Percentiles rank a stretch among this genome's conserved stretches.
These are phyloP conservation scores for Thoreauomyces humboldtii DNA, from an alignment of 192 early-diverging fungal genomes.

Conservation along the genomic window DNA sequence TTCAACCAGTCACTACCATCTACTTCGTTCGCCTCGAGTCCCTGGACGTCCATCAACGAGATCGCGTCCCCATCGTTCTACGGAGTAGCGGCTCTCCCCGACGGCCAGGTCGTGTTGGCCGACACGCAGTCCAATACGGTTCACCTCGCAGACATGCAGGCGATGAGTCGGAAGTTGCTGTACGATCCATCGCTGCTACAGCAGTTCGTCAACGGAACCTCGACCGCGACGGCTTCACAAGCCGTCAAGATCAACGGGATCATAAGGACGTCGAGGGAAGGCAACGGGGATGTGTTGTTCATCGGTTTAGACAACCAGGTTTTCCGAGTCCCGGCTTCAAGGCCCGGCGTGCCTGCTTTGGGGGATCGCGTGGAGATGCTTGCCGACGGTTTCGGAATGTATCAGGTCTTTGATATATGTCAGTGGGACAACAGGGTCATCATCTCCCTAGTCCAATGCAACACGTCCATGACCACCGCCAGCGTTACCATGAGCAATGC, in stretches of 20 bases:
- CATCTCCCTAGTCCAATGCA: background rate
- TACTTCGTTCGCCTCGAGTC: background rate
- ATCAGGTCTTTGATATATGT: background rate
- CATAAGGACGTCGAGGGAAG: slow-evolving; percentile 8
- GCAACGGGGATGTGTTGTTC: slow-evolving; percentile 1
- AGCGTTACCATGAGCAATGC: too few species aligned
- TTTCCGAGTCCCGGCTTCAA: background rate
- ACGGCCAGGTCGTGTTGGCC: background rate
- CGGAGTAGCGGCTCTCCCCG: background rate
- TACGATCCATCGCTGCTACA: slow-evolving; percentile 12
- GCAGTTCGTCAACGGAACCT: background rate
- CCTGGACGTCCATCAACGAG: background rate
- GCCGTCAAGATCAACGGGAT: background rate
- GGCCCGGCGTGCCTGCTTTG: background rate
- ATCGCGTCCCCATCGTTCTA: background rate
- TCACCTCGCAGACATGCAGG: background rate
- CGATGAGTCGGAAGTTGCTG: background rate
- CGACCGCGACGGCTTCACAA: background rate
- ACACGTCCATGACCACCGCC: background rate
- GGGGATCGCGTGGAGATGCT: slow-evolving; percentile 9
- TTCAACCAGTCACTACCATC: background rate
- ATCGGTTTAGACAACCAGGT: slow-evolving; percentile 13
- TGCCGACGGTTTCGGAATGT: background rate
- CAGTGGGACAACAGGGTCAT: slow-evolving; percentile 4
- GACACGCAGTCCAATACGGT: slow-evolving; percentile 10